phyloP scores from a whole-genome alignment of 2,329 filamentous ascomycete species.

The Massarina eburnea region DNA sequence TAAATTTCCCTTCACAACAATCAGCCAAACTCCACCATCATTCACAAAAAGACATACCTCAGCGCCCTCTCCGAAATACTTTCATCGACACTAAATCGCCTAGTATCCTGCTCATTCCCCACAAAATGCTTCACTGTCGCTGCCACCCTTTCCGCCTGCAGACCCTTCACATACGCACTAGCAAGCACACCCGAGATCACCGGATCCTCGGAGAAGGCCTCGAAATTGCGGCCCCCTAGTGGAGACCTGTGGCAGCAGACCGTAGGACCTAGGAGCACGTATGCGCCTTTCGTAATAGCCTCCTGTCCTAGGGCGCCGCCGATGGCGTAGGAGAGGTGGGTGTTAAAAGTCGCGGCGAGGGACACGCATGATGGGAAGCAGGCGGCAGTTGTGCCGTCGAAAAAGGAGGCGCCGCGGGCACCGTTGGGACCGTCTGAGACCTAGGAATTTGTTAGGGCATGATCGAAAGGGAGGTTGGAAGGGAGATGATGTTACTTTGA shows the following conservation, averaged over 20 bases:
- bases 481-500: conserved; percentile 9
- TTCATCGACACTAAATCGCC: conserved; percentile 61
- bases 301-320: conserved; percentile 28
- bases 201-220: conserved; percentile 12
- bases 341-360: conserved; percentile 46
- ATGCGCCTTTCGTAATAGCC: conserved; percentile 22
- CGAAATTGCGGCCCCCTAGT: conserved; percentile 13
- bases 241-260: conserved; percentile 25
- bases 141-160: conserved; percentile 50
- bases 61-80: conserved; percentile 62
- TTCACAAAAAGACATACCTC: conserved; percentile 1
- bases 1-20: conserved; percentile 62
- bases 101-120: conserved; percentile 67
- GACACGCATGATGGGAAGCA: conserved; percentile 74
- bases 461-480: background rate
- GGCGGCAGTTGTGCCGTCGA: conserved; percentile 65
- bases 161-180: conserved; percentile 8
- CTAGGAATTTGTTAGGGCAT: conserved; percentile 27
- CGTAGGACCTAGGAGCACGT: conserved; percentile 17
- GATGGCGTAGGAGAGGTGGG: conserved; percentile 21
- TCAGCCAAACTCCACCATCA: conserved; percentile 24
- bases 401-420: conserved; percentile 63
- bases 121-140: conserved; percentile 63
- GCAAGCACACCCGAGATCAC: conserved; percentile 8
- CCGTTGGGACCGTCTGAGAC: conserved; percentile 68